Evolutionary conservation across 225 moss, liverwort and hornwort species (phyloP), one percentile per base, ranked within the genome.

Genomic region (Ulota crispa): DNA sequence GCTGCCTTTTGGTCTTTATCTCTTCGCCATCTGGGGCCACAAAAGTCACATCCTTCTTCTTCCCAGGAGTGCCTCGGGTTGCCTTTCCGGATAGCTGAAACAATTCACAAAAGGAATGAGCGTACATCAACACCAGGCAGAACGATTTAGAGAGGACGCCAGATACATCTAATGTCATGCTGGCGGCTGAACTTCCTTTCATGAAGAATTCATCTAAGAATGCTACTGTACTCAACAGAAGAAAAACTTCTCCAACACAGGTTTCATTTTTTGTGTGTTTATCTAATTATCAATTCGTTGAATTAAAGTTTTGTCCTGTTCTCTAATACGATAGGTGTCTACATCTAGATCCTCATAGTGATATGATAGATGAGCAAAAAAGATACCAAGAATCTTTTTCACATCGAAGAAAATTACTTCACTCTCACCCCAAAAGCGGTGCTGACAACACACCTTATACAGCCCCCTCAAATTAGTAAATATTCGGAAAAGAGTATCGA

Each of bases 11-110:
- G 64, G 69, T 92, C 85, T 92, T 95, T 54, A 97, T 91, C 85
- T 97, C 95, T 83, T 97, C 97, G 21, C 97, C 97, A 72, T 94
- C 91, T 47, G 97, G 97, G n/a, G 97, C 77, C 72, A 95, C 83
- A 76, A 89, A 97, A 59, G 86, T 81, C 76, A 95, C 93, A 73
- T 97, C 97, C 83, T 95, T 97, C 89, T 93, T 91, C 83, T 95
- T 97, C n/a, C 75, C 75, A 37, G 93, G 94, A 86, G 95, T 97
- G 72, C 94, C 94, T 73, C 84, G 77, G 28, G 39, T 83, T 79
- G 93, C 92, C 89, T 86, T 91, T 60, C 85, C 86, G 70, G 91
- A 82, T 3, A 93, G 41, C 97, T 95, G 92, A 75, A 86, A 88
- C 56, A 43, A 73, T n/a, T 53, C 28, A 76, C 76, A 80, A 64